Percentiles rank a stretch among this genome's conserved stretches.
Conservation (phyloP, 768 basidiomycete genomes). For the Albatrellus ellisii region DNA sequence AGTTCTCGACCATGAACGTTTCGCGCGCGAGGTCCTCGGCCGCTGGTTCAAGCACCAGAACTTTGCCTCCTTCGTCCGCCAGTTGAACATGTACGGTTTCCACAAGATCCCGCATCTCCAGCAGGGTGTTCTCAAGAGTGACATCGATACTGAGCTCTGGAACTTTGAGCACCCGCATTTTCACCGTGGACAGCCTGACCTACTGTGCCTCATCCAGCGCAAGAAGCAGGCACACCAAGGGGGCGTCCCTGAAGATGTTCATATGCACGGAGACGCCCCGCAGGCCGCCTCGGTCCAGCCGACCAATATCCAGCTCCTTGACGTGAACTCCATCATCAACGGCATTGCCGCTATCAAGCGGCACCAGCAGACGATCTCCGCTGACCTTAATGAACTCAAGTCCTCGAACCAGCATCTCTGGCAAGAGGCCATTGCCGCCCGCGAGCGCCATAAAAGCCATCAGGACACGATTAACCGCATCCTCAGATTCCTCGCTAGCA, state of each 20-base stretch:
- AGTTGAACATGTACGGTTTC: constrained; percentile 94
- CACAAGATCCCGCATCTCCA: constrained; percentile 94
- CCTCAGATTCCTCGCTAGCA: constrained; percentile 85
- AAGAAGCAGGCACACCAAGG: constrained; percentile 45
- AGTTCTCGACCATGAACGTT: constrained; percentile 59
- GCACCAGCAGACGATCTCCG: constrained; percentile 85
- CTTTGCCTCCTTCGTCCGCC: constrained; percentile 85
- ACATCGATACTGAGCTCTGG: constrained; percentile 72
- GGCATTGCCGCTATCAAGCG: constrained; percentile 82
- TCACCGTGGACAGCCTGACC: constrained; percentile 75
- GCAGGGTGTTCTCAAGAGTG: constrained; percentile 81
- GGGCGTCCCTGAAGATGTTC: constrained; percentile 18
- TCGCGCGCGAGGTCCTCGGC: constrained; percentile 81
- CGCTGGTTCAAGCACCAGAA: constrained; percentile 94
- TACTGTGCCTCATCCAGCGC: constrained; percentile 77
- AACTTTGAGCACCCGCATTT: constrained; percentile 92
- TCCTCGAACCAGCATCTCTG: constrained; percentile 81
- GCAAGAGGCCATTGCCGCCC: constrained; percentile 74
- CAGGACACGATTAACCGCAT: constrained; percentile 95
- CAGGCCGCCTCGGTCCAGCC: constrained; percentile 12
- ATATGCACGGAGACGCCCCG: constrained; percentile 14
- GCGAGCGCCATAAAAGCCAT: constrained; percentile 79
- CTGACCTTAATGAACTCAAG: constrained; percentile 82
- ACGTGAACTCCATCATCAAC: constrained; percentile 66
- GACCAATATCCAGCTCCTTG: constrained; percentile 43